A percentile compares a stretch with the other conserved stretches of the same genome.
Conservation (phyloP, 2,329 filamentous ascomycete genomes). For the Beauveria australis region DNA sequence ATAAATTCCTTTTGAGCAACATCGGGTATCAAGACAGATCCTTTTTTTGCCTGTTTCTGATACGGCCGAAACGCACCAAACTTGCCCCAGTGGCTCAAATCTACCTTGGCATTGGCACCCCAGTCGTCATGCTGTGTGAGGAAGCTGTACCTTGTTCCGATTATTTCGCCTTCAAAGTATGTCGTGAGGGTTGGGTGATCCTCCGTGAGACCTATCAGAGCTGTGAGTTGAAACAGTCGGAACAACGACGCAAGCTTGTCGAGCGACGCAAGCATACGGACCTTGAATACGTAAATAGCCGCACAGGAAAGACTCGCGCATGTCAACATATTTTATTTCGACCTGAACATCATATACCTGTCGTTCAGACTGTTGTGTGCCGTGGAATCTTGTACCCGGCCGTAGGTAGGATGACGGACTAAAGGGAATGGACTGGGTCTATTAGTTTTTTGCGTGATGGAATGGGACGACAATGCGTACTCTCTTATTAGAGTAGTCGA, state of each 20-base stretch:
- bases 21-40: constrained; percentile 53
- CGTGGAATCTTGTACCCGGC: constrained; percentile 78
- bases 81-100: constrained; percentile 86
- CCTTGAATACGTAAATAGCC: constrained; percentile 95
- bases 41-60: constrained; percentile 47
- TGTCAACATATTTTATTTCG: constrained; percentile 92
- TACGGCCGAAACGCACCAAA: constrained; percentile 82
- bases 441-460: constrained; percentile 10
- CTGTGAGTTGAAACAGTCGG: background rate
- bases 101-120: constrained; percentile 87
- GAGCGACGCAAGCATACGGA: constrained; percentile 23
- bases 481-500: constrained; percentile 31
- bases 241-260: constrained; percentile 17
- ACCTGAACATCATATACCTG: constrained; percentile 95
- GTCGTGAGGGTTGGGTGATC: constrained; percentile 97
- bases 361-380: constrained; percentile 86
- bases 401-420: constrained; percentile 82
- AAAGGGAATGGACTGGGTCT: constrained; percentile 59
- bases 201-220: constrained; percentile 67
- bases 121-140: constrained; percentile 80
- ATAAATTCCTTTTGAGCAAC: constrained; percentile 76
- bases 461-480: constrained; percentile 30
- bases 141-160: constrained; percentile 92
- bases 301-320: constrained; percentile 88
- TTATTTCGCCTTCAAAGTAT: constrained; percentile 97